A percentile compares a stretch with the other conserved stretches of the same genome.
phyloP scores from a whole-genome alignment of 2,329 filamentous ascomycete species.

The Nemania sp. region DNA sequence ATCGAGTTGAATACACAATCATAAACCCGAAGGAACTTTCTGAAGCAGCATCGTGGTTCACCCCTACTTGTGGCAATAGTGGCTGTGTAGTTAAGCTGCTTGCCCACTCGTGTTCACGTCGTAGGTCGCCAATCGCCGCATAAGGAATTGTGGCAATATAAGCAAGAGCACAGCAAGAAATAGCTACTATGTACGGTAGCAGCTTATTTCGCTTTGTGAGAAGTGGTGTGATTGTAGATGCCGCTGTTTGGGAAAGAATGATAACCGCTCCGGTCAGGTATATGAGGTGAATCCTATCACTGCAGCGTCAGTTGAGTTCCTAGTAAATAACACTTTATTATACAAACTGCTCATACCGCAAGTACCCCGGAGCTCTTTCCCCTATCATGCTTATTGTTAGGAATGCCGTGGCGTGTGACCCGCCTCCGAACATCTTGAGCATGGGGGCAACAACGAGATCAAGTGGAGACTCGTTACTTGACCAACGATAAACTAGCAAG shows the following conservation, averaged over 20 bases:
- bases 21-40: background rate
- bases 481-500: background rate
- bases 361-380: background rate
- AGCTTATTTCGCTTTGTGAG: background rate
- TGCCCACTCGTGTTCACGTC: background rate
- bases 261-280: conserved; percentile 9
- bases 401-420: conserved; percentile 12
- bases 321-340: conserved; percentile 22
- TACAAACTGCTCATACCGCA: conserved; percentile 33
- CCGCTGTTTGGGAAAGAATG: conserved; percentile 6
- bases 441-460: background rate
- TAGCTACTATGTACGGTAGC: background rate
- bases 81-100: background rate
- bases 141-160: background rate
- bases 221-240: conserved; percentile 1
- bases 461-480: background rate
- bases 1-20: background rate
- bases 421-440: conserved; percentile 15
- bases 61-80: background rate
- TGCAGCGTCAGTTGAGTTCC: background rate
- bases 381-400: background rate
- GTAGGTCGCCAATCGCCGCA: background rate
- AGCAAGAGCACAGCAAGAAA: conserved; percentile 3
- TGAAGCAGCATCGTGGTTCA: background rate
- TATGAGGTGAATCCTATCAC: background rate